Base-by-base conservation (phyloP, 768 basidiomycete genomes). In the Sarcomyxa edulis region DNA sequence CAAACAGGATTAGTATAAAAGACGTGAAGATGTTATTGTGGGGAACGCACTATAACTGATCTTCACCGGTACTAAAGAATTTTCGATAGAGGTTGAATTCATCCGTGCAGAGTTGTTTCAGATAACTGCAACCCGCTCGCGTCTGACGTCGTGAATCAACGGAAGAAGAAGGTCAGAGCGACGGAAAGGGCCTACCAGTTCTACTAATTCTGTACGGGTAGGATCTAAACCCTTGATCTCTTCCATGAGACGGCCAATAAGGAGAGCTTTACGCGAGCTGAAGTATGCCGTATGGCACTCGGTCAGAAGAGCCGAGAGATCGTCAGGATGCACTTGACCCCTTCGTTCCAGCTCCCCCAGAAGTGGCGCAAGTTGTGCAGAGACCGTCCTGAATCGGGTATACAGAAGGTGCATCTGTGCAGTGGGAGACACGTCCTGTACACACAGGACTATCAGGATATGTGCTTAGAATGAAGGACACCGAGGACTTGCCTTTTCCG, bases 261-360 rank as follows among this genome's bases (percentile, higher is more conserved):
- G 68, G 6, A 97, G 68, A 2, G 68, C 58, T 45, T 82, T 86
- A 25, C 96, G 72, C 0, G 79, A 72, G 7, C 68, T 64, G 43
- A 97, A 83, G 60, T 92, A 98, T 0, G 92, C 84, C 0, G 75
- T 42, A 50, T 93, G 89, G 45, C 96, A 99, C 62, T 98, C 96
- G 0, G 74, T 62, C 19, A 98, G 65, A 18, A 98, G 67, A 0
- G 84, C 72, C 0, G 75, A 76, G 14, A 96, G 69, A 42, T 95
- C 94, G n/a, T 87, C 84, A 0, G 91, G 91, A 53, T 91, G 84
- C 0, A 75, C 63, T 9, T 61, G 55, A 0, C 84, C 84, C 2
- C 92, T 73, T 7, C 84, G 71, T 59, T 96, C 93, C 15, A 98
- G 76, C 51, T 98, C 94, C 22, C 73, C 72, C 2, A 98, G 64